A percentile compares a stretch with the other conserved stretches of the same genome.
Conservation (phyloP, 2,329 filamentous ascomycete species). For the Blastomyces gilchristii region DNA sequence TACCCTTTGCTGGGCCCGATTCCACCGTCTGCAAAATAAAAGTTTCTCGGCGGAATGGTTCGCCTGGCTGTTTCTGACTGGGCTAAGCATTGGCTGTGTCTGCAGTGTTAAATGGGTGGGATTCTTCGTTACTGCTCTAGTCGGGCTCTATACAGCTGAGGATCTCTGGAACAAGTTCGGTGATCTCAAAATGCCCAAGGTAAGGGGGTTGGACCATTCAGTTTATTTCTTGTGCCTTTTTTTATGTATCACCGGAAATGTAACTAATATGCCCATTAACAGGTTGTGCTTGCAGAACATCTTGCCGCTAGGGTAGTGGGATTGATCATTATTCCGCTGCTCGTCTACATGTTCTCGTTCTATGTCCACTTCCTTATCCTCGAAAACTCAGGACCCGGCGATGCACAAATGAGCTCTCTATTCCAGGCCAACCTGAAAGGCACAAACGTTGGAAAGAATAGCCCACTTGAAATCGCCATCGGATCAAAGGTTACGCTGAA, state of each 20-base stretch:
- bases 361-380: constrained; percentile 89
- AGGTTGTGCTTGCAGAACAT: constrained; percentile 62
- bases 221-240: not conserved
- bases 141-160: constrained; percentile 90
- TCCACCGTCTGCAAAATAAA: constrained; percentile 75
- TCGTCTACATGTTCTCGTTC: constrained; percentile 94
- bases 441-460: constrained; percentile 88
- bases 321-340: constrained; percentile 75
- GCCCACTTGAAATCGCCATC: constrained; percentile 79
- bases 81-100: constrained; percentile 91
- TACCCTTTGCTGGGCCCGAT: constrained; percentile 92
- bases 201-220: constrained; percentile 26
- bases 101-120: constrained; percentile 98
- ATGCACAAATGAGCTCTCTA: constrained; percentile 99
- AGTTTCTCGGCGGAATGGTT: constrained; percentile 91
- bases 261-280: constrained; percentile 22
- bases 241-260: constrained; percentile 16
- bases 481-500: constrained; percentile 89
- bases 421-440: constrained; percentile 96
- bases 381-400: constrained; percentile 85
- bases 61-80: constrained; percentile 85
- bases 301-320: constrained; percentile 69
- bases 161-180: constrained; percentile 98
- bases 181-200: constrained; percentile 78
- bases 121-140: constrained; percentile 86